Base-by-base conservation (phyloP, 2,329 filamentous ascomycete genomes). In the Rhynchosporium agropyri region DNA sequence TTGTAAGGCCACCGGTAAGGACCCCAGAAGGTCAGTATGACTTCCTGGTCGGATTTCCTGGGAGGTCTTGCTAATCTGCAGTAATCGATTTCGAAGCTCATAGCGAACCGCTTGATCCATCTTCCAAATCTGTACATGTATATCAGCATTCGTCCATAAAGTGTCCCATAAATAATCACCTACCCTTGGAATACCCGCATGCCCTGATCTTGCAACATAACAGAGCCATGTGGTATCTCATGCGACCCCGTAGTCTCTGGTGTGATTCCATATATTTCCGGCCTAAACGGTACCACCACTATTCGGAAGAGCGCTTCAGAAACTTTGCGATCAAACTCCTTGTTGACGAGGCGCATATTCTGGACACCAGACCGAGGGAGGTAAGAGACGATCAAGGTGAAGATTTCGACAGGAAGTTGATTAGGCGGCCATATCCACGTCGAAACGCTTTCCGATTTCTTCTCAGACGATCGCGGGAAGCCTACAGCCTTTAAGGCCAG, bases 61-160 rank as follows among this genome's bases (percentile, higher is more conserved):
- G 83, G 84, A 7, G 86, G 84, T 29, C 77, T 75, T 12, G 77
- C 75, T 10, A 83, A 71, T 13, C 75, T 76, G 45, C 75, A 74
- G 70, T 89, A 84, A 61, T 84, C 81, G n/a, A 90, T 79, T 69
- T 90, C 88, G 65, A 90, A 85, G 29, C 85, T 86, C 71, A 91
- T 83, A 4, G 86, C 88, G 69, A 89, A 89, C 59, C 81, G 82
- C 33, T 78, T 77, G 61, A 91, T 88, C 60, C 85, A 81, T 36
- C 77, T 76, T 10, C 84, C 85, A 73, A 89, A 87, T 15, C 70
- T 71, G 49, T 15, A 36, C 45, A 5, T 45, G 48, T 20, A 15
- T 15, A 20, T 65, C 61, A 68, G 64, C 28, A 29, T 26, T 36
- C 2, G 6, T 26, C 4, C 12, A 33, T 5, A 38, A 10, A n/a